Conservation (phyloP, 305 asterid species). For the Stenogyne calaminthoides region DNA sequence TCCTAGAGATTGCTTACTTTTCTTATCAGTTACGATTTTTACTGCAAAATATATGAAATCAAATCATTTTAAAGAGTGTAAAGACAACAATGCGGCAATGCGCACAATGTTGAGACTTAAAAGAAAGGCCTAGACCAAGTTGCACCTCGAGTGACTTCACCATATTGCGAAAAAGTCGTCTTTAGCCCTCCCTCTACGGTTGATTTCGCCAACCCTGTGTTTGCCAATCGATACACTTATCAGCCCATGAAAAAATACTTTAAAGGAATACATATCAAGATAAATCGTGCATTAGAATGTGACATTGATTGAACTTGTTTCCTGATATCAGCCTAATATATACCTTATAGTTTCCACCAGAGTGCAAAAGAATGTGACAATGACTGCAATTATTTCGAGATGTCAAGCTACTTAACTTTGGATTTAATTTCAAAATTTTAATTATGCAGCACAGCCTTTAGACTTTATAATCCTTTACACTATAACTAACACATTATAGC, state of each 20-base stretch:
- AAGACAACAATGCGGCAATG: constrained; percentile 3
- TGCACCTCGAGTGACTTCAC: constrained; percentile 57
- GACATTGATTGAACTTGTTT: background rate
- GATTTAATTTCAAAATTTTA: background rate
- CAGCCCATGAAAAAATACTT: background rate
- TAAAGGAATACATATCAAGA: background rate
- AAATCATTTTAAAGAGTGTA: background rate
- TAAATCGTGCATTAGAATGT: background rate
- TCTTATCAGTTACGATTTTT: constrained; percentile 46
- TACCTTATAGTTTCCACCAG: background rate
- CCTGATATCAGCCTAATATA: background rate
- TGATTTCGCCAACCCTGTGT: constrained; percentile 52
- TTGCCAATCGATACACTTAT: constrained; percentile 14
- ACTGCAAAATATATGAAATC: constrained; percentile 36
- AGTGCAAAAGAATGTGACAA: background rate
- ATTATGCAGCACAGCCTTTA: background rate
- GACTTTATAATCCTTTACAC: background rate
- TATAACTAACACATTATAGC: background rate
- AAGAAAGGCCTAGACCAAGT: constrained; percentile 4
- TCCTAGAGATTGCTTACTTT: constrained; percentile 52
- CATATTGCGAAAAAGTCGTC: constrained; percentile 44
- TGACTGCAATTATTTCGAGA: background rate
- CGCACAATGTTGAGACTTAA: background rate
- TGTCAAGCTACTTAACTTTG: background rate
- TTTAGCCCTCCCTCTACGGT: constrained; percentile 43